Base-by-base conservation (phyloP, 2,329 filamentous ascomycete species). In the Lojkania enalia region DNA sequence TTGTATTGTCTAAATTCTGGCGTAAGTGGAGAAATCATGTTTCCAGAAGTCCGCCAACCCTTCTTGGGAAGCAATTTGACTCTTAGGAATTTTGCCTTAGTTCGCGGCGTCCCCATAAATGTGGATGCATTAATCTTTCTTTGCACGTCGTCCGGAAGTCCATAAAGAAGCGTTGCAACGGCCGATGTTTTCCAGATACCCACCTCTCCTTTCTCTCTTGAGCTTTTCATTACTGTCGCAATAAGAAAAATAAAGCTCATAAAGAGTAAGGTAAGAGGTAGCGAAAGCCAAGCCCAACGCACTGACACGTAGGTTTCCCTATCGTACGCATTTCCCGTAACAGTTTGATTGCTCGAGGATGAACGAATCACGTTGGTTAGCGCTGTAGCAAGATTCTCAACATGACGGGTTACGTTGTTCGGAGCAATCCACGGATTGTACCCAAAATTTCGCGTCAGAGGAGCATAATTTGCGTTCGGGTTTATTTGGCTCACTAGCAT, bases 101-200 rank as follows among this genome's bases (percentile, higher is more conserved):
- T 21, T 42, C 46, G 33, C 36, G 49, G 46, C 11, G 48, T 52
- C 14, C 44, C 44, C 2, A 36, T 25, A 2, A 6, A 23, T 20
- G 27, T 43, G 3, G 39, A 41, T 20, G 35, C 29, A 9, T 19
- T 46, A 3, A 54, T 39, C 27, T 44, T 51, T 38, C 35, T 37
- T 21, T 43, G 44, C 44, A 54, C 35, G 12, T 51, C 39, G 25
- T 51, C 48, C 6, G 51, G 48, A 0, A 54, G 30, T 9, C 33
- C 33, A 21, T 66, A 64, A 1, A 64, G 52, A 0, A 67, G 42
- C 1, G 57, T 49, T 1, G 64, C 60, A 52, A 67, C 60, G 0
- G 62, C 51, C 3, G 64, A 67, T 1, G 55, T 67, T 18, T 69
- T 69, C 63, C 62, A 69, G 0, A 63, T 27, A 0, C 55, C 58